Evolutionary conservation across 2,329 filamentous ascomycete genomes (phyloP).

Genomic region (Aureobasidium sp.): DNA sequence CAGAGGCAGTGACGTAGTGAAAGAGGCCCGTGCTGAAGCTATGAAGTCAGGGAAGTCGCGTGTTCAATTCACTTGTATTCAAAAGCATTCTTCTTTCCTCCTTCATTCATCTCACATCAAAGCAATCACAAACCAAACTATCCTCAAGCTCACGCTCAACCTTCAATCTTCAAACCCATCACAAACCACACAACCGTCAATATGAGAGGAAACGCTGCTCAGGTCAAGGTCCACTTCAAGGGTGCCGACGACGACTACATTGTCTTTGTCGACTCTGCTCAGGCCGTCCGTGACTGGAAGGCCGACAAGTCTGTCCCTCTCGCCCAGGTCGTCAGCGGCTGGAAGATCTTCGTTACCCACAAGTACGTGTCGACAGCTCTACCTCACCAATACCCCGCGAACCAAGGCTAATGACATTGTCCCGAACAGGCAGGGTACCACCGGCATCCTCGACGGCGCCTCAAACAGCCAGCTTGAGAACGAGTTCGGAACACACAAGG

Average conservation of each 20-base stretch:
- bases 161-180: background rate
- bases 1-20: background rate
- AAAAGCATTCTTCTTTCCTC: background rate
- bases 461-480: conserved; percentile 68
- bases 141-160: background rate
- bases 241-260: conserved; percentile 64
- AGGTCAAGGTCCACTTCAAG: conserved; percentile 81
- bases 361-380: conserved; percentile 54
- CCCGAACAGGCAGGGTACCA: conserved; percentile 65
- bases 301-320: conserved; percentile 70
- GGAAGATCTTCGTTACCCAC: conserved; percentile 85
- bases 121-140: background rate
- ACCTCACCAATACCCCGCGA: conserved; percentile 5
- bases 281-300: conserved; percentile 74
- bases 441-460: conserved; percentile 70
- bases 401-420: background rate
- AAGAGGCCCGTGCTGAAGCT: background rate
- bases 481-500: conserved; percentile 76
- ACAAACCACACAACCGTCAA: conserved; percentile 16
- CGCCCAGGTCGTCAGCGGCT: conserved; percentile 76
- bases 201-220: conserved; percentile 58
- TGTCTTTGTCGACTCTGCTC: conserved; percentile 54
- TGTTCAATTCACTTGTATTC: background rate
- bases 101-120: background rate
- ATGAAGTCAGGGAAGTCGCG: conserved; percentile 15